Base-by-base conservation (phyloP, 2,329 filamentous ascomycete species). In the Colletotrichum higginsianum region DNA sequence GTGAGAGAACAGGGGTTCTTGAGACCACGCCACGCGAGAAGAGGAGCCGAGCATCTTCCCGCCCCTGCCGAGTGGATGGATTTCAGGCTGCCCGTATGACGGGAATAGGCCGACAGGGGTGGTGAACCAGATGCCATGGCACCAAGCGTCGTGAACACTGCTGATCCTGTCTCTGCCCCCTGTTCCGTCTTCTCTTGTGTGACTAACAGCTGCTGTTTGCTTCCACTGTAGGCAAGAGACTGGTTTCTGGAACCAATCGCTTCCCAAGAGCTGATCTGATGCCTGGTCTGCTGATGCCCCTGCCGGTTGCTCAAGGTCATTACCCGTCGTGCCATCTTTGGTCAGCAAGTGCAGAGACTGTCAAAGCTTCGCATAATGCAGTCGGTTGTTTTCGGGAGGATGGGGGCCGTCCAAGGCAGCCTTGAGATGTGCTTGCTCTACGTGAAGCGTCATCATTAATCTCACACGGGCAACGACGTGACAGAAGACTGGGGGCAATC, bases 1-100 rank as follows among this genome's bases (percentile, higher is more conserved):
- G 76, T 76, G 76, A 75, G 72, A 73, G 74, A 74, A 77, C 78
- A 79, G 76, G 78, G 79, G 75, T 75, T 68, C 30, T 64, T 66
- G 66, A 71, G 66, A 69, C 60, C 71, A 73, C 71, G 73, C 73
- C 73, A 74, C 73, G 73, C 73, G 73, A 74, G 66, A 71, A 57
- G 66, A 74, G 71, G 68, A 70, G 67, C 67, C 71, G 60, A 67
- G 73, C 53, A 72, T 72, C 69, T 69, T 72, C 69, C 69, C 69
- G 69, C 65, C 69, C 69, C 66, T 72, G 69, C 69, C 69, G 69
- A 69, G 58, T 72, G 69, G 69, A 68, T 72, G 65, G 66, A 72
- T 73, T 70, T 66, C 61, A 62, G 72, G 69, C 65, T 66, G 71
- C 50, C 67, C 60, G 69, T 67, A 65, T 66, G 56, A 67, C 68